Percentiles rank a stretch among this genome's conserved stretches.
Conservation (phyloP, 1,139 yeast species). For the Yamadazyma atlantica region DNA sequence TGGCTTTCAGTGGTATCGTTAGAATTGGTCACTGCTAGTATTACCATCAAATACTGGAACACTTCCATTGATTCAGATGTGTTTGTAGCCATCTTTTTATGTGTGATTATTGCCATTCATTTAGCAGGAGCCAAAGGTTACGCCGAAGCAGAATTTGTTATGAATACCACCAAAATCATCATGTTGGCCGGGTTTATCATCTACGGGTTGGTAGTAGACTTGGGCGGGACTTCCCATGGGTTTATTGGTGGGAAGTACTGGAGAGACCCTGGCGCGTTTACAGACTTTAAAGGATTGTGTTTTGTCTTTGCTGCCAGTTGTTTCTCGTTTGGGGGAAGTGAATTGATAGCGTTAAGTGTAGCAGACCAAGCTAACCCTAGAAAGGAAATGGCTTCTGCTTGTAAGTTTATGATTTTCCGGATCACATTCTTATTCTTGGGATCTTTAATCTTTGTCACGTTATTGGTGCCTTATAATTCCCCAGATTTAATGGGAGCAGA, state of each 20-base stretch:
- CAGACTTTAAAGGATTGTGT: constrained; percentile 41
- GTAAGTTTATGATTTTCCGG: constrained; percentile 42
- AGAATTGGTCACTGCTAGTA: constrained; percentile 37
- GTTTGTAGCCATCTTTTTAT: constrained; percentile 39
- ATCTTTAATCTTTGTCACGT: constrained; percentile 40
- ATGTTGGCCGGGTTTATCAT: constrained; percentile 41
- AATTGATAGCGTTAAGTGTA: constrained; percentile 41
- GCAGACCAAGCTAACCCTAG: constrained; percentile 45
- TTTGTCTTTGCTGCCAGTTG: constrained; percentile 40
- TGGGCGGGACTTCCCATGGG: constrained; percentile 41
- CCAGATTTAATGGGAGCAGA: constrained; percentile 39
- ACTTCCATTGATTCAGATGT: constrained; percentile 34
- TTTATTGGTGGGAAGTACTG: constrained; percentile 50
- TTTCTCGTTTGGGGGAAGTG: constrained; percentile 41
- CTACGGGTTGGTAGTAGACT: constrained; percentile 38
- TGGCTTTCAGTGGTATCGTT: constrained; percentile 36
- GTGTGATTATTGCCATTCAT: constrained; percentile 34
- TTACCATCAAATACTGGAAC: constrained; percentile 36
- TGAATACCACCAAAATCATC: constrained; percentile 36
- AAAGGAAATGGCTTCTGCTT: constrained; percentile 40
- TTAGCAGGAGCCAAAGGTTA: constrained; percentile 43
- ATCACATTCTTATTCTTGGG: constrained; percentile 41
- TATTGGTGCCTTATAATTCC: constrained; percentile 42
- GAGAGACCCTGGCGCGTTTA: constrained; percentile 41
- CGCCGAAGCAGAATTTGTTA: constrained; percentile 44